Conservation (phyloP, 345 rosid species). For the Angophora floribunda region DNA sequence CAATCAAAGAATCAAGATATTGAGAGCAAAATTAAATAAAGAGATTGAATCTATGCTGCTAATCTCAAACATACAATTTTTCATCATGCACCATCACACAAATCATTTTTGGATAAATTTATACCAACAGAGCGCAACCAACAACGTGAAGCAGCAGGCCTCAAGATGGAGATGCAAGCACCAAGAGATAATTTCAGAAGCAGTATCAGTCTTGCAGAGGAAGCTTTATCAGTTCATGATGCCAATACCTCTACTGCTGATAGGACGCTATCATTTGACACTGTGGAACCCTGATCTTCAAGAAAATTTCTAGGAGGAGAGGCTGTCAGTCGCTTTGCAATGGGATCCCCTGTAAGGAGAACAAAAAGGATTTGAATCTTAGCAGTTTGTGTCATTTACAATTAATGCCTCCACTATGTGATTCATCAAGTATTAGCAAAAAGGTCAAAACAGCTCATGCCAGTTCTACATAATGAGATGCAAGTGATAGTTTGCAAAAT, state of each 20-base stretch:
- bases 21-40: background rate
- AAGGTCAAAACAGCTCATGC: background rate
- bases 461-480: background rate
- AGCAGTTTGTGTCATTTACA: background rate
- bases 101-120: background rate
- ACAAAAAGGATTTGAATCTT: background rate
- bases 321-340: constrained; percentile 40
- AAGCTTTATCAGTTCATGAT: background rate
- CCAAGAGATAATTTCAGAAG: background rate
- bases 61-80: background rate
- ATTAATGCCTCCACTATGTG: background rate
- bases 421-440: background rate
- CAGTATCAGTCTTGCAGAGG: background rate
- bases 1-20: background rate
- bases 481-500: background rate
- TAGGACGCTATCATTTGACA: constrained; percentile 15
- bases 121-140: background rate
- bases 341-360: constrained; percentile 57
- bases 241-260: constrained; percentile 33
- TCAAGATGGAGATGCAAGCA: background rate
- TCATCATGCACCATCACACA: background rate
- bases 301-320: constrained; percentile 28
- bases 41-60: background rate
- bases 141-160: background rate
- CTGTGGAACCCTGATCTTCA: constrained; percentile 21